Evolutionary conservation across 2,329 filamentous ascomycete genomes (phyloP), one percentile per base, ranked within the genome.

Genomic region (Neopestalotiopsis sp.): DNA sequence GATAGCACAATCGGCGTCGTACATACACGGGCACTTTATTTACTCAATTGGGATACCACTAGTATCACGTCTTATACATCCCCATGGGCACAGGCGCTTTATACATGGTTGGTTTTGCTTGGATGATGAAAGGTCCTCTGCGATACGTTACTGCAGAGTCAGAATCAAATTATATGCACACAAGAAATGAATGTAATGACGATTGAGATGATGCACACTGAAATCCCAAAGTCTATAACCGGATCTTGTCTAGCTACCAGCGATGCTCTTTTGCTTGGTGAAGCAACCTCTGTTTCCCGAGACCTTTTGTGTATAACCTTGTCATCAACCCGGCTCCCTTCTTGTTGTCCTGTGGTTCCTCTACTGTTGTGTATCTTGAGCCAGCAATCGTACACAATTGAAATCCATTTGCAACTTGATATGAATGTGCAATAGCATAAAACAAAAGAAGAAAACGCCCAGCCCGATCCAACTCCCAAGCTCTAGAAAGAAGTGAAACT

Each of bases 81-180:
- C 45, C n/a, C 45, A 65, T 65, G 45, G 30, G 45, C 64, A n/a
- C 52, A 20, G 64, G 64, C 64, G 64, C 64, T 66, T 32, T 52
- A 1, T 20, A 52, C 17, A n/a, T 17, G 58, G 58, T 60, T 38
- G 58, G 13, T n/a, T 24, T 52, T 52, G n/a, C 45, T 24, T 52
- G 45, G 45, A 52, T 24, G 34, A 52, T 24, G 20, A 52, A 52
- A 24, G n/a, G 20, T 20, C 45, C 45, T 52, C 45, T 7, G 34
- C 34, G 10, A 10, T 38, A 38, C 10, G 10, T 10, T 38, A 38
- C 34, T 52, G 6, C 10, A 52, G 6, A 52, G 45, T 14, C n/a
- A 52, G n/a, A 17, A 52, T 14, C 10, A 52, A 52, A 24, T 17
- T 24, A 52, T n/a, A 20, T 17, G 17, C 6, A 20, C 14, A 5